Conservation (phyloP, 257 asterid species). For the Striga asiatica region DNA sequence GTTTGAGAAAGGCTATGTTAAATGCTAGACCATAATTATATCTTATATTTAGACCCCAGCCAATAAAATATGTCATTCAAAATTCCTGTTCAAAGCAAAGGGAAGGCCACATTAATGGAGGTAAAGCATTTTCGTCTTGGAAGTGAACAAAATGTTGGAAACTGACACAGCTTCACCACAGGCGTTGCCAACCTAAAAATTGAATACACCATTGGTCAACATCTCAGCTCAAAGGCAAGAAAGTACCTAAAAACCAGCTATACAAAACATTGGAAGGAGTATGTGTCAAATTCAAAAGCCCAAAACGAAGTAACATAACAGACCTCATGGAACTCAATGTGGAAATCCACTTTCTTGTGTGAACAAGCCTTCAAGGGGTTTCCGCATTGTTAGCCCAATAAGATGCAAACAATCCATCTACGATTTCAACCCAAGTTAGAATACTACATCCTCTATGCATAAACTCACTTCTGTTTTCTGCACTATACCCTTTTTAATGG, state of each 20-base stretch:
- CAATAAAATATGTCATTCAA: slow-evolving; percentile 21
- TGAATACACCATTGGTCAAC: slow-evolving; percentile 80
- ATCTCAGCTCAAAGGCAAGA: slow-evolving; percentile 60
- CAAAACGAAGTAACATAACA: slow-evolving; percentile 55
- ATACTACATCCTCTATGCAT: slow-evolving; percentile 44
- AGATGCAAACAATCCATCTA: slow-evolving; percentile 93
- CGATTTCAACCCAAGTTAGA: slow-evolving; percentile 97
- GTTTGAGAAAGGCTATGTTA: slow-evolving; percentile 10
- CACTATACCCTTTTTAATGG: slow-evolving; percentile 35
- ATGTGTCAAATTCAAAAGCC: slow-evolving; percentile 50
- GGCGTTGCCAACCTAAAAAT: slow-evolving; percentile 97
- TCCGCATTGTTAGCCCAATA: slow-evolving; percentile 92
- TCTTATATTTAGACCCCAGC: slow-evolving; percentile 18
- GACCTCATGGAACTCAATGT: slow-evolving; percentile 74
- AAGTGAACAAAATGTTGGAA: slow-evolving; percentile 78
- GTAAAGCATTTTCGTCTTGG: slow-evolving; percentile 69
- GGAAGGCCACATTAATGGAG: slow-evolving; percentile 53
- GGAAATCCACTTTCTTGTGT: slow-evolving; percentile 77
- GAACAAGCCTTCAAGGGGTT: slow-evolving; percentile 77
- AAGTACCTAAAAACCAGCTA: slow-evolving; percentile 70
- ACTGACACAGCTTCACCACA: slow-evolving; percentile 98
- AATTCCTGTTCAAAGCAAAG: slow-evolving; percentile 63
- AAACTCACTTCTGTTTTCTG: slow-evolving; percentile 39
- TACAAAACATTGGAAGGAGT: slow-evolving; percentile 48
- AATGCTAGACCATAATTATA: slow-evolving; percentile 15